phyloP scores from a whole-genome alignment of 2,329 filamentous ascomycete genomes.

The Daldinia sp. region DNA sequence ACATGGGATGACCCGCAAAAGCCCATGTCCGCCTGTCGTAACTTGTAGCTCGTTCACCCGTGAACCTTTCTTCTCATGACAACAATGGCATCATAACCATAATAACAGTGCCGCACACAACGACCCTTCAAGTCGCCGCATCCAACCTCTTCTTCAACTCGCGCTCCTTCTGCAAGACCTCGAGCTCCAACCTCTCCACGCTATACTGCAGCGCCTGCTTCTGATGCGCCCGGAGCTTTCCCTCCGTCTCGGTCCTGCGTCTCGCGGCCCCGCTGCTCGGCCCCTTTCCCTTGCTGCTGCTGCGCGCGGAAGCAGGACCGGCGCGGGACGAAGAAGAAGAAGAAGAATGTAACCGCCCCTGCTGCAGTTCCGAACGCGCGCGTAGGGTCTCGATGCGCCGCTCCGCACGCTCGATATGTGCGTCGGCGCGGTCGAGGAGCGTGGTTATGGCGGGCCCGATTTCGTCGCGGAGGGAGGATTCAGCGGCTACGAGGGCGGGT shows the following conservation, averaged over 20 bases:
- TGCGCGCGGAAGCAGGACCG: not conserved
- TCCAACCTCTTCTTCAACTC: slow-evolving; percentile 63
- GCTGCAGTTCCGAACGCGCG: slow-evolving; percentile 82
- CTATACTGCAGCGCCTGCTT: slow-evolving; percentile 88
- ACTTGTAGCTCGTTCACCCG: too few relatives aligned
- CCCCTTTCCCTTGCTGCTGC: not conserved
- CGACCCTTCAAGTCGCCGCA: slow-evolving; percentile 39
- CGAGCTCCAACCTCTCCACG: slow-evolving; percentile 83
- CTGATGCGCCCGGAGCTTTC: slow-evolving; percentile 65
- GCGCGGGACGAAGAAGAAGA: slow-evolving; percentile 40
- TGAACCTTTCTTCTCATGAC: too few relatives aligned
- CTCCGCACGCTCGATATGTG: slow-evolving; percentile 82
- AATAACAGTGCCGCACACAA: not conserved
- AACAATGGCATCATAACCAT: too few relatives aligned
- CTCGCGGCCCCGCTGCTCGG: slow-evolving; percentile 51
- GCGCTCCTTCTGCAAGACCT: slow-evolving; percentile 78
- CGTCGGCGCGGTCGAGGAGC: slow-evolving; percentile 82
- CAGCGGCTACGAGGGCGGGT: slow-evolving; percentile 80
- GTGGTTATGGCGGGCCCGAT: slow-evolving; percentile 86
- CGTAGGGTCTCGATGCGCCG: slow-evolving; percentile 85
- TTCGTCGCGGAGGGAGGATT: slow-evolving; percentile 84
- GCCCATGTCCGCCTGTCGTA: too few relatives aligned
- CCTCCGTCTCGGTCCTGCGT: slow-evolving; percentile 44
- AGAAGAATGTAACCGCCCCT: slow-evolving; percentile 63
- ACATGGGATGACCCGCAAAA: too few relatives aligned